Evolutionary conservation across 2,329 filamentous ascomycete species (phyloP).

Genomic region (Penicillium polonicum): DNA sequence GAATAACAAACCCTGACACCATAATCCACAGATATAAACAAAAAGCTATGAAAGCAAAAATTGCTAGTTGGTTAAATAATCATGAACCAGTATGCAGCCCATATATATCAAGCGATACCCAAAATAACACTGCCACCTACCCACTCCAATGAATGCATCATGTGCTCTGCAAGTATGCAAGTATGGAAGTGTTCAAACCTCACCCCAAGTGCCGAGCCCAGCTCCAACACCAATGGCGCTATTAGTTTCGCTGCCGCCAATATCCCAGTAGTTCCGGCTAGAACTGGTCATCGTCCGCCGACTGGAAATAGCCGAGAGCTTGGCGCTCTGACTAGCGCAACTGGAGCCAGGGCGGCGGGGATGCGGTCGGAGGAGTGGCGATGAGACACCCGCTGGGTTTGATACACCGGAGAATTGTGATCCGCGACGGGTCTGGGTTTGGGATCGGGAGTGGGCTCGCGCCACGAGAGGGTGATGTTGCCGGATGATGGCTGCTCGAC

Average conservation of each 20-base stretch:
- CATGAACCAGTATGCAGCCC: background rate
- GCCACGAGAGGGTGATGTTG: conserved; percentile 86
- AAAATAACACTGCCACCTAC: background rate
- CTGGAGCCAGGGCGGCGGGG: conserved; percentile 58
- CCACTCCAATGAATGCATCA: background rate
- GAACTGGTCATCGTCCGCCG: conserved; percentile 59
- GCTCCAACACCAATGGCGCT: conserved; percentile 68
- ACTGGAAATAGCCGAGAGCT: conserved; percentile 68
- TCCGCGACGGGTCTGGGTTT: conserved; percentile 55
- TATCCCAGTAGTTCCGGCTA: conserved; percentile 87
- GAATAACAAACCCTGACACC: background rate
- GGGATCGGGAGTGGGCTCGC: conserved; percentile 46
- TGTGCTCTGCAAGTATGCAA: background rate
- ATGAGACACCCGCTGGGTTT: conserved; percentile 29
- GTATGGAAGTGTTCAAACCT: conserved; percentile 52
- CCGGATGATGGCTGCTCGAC: conserved; percentile 77
- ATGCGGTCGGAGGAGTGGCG: conserved; percentile 44
- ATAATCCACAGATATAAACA: background rate
- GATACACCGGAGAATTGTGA: conserved; percentile 42
- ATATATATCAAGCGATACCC: background rate
- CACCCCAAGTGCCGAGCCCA: conserved; percentile 76
- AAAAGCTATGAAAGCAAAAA: background rate
- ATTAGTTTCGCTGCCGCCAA: conserved; percentile 76
- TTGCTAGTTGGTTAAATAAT: background rate
- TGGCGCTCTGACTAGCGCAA: conserved; percentile 85